phyloP scores from a whole-genome alignment of 139 green algal species.

The Chlamydomonas asymmetrica region DNA sequence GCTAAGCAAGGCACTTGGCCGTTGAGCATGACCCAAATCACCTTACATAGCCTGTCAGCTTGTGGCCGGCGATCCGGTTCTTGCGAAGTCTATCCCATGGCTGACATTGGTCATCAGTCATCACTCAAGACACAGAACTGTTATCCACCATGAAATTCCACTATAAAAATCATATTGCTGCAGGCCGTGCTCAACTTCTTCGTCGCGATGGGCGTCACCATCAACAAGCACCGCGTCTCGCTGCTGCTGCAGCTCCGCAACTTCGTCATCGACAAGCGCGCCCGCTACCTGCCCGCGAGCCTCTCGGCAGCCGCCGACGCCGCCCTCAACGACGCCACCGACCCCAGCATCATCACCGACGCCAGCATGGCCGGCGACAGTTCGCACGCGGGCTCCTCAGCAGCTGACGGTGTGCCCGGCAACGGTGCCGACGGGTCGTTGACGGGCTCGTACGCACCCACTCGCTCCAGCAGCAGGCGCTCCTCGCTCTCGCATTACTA shows the following conservation, averaged over 20 bases:
- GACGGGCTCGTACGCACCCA: too few species aligned
- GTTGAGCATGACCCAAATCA: neutral
- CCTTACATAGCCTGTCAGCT: neutral
- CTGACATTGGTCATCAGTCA: too few species aligned
- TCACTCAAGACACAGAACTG: too few species aligned
- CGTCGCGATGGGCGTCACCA: conserved; percentile 8
- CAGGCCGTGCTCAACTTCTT: conserved; percentile 41
- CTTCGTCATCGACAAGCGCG: conserved; percentile 6
- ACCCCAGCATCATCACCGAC: neutral
- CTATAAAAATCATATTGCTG: conserved; percentile 2
- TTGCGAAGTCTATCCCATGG: too few species aligned
- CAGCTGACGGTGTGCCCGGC: too few species aligned
- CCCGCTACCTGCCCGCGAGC: neutral
- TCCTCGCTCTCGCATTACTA: too few species aligned
- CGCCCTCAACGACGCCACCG: too few species aligned
- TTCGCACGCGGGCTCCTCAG: too few species aligned
- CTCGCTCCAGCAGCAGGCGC: too few species aligned
- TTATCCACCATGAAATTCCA: neutral
- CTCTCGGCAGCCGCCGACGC: neutral
- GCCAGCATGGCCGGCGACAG: neutral
- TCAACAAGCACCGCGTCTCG: conserved; percentile 40
- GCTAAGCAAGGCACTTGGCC: neutral
- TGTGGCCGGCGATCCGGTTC: neutral
- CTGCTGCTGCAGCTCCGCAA: conserved; percentile 35
- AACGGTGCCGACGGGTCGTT: too few species aligned